Conservation (phyloP, 805 yeast species). For the Myxozyma mucilagina region DNA sequence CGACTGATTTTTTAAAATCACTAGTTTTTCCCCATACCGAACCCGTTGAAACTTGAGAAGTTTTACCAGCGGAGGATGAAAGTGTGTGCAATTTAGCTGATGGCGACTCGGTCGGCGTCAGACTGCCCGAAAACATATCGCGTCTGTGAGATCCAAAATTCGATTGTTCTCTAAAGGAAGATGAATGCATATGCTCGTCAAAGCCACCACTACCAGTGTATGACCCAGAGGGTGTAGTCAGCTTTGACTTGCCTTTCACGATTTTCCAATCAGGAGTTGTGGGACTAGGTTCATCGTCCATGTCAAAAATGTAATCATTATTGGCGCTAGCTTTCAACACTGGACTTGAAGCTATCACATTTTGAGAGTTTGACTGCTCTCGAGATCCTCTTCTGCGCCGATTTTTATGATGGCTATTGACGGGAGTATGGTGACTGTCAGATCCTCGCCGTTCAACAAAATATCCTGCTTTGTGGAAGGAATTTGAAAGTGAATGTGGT, state of each 20-base stretch:
- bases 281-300: conserved; percentile 28
- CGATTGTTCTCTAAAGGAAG: conserved; percentile 4
- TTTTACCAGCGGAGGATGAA: not conserved
- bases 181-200: conserved; percentile 4
- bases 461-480: conserved; percentile 3
- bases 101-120: conserved; percentile 6
- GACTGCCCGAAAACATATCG: conserved; percentile 1
- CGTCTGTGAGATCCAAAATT: not conserved
- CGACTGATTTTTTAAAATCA: not conserved
- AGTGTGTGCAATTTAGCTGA: not conserved
- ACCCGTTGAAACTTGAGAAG: not conserved
- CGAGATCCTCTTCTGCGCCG: conserved; percentile 15
- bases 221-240: not conserved
- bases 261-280: conserved; percentile 12
- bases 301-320: conserved; percentile 29
- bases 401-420: not conserved
- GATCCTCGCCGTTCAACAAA: conserved; percentile 7
- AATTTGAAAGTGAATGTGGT: conserved; percentile 6
- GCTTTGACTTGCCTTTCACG: conserved; percentile 22
- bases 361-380: not conserved
- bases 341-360: conserved; percentile 10
- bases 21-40: not conserved
- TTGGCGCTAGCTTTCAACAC: conserved; percentile 2
- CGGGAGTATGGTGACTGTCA: not conserved
- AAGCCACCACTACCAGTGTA: conserved; percentile 15